A percentile compares a stretch with the other conserved stretches of the same genome.
phyloP scores from a whole-genome alignment of 2,329 filamentous ascomycete genomes.

The Lachnellula hyalina region DNA sequence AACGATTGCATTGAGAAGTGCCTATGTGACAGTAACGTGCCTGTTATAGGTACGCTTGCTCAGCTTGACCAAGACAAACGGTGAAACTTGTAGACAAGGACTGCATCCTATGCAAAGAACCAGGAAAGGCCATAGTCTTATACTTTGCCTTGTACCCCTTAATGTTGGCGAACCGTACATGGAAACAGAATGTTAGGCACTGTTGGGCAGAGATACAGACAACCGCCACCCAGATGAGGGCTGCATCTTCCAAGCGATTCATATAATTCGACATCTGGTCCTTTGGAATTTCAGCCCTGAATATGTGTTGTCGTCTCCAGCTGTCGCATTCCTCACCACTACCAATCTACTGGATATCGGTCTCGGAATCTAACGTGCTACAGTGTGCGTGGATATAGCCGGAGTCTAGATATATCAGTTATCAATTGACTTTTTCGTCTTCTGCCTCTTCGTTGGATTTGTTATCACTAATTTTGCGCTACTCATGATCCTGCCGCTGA shows the following conservation, averaged over 20 bases:
- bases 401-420: neutral
- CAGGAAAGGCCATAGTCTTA: conserved; percentile 9
- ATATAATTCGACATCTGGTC: conserved; percentile 1
- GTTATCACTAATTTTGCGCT: too few species aligned
- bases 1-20: neutral
- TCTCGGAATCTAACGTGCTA: neutral
- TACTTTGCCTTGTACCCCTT: conserved; percentile 7
- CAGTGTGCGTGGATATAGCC: neutral
- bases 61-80: neutral
- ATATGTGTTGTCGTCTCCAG: neutral
- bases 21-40: neutral
- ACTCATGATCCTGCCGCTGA: neutral
- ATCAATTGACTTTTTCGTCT: neutral
- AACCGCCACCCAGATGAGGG: neutral
- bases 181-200: neutral
- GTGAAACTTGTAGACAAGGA: conserved; percentile 3
- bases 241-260: neutral
- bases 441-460: too few species aligned
- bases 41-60: neutral
- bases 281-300: neutral
- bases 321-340: neutral
- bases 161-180: neutral
- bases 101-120: conserved; percentile 7
- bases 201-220: conserved; percentile 7
- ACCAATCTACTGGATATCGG: neutral